A percentile compares a stretch with the other conserved stretches of the same genome.
phyloP scores from a whole-genome alignment of 129 eudicot genomes.

The Flaveria brownii region DNA sequence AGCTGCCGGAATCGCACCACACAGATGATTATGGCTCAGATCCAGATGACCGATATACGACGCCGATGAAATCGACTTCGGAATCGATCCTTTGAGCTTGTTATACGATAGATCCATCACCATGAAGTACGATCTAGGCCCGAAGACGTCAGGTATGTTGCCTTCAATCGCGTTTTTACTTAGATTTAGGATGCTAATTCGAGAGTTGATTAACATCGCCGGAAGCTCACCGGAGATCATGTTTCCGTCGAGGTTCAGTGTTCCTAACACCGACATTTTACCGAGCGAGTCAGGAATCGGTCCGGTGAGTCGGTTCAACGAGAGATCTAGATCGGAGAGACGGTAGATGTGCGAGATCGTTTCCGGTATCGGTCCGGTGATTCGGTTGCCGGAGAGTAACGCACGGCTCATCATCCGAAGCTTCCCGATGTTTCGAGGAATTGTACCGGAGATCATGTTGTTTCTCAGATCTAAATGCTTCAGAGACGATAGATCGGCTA shows the following conservation, averaged over 20 bases:
- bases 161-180: slow-evolving; percentile 77
- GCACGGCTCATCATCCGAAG: slow-evolving; percentile 82
- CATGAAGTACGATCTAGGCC: slow-evolving; percentile 76
- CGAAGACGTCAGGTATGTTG: slow-evolving; percentile 71
- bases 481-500: slow-evolving; percentile 46
- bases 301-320: slow-evolving; percentile 64
- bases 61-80: slow-evolving; percentile 68
- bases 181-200: slow-evolving; percentile 62
- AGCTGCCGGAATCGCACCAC: slow-evolving; percentile 73
- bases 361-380: slow-evolving; percentile 56
- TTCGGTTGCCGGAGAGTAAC: slow-evolving; percentile 50
- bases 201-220: slow-evolving; percentile 50
- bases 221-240: slow-evolving; percentile 60
- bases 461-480: slow-evolving; percentile 84
- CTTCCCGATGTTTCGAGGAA: slow-evolving; percentile 67
- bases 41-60: slow-evolving; percentile 77
- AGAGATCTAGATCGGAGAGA: slow-evolving; percentile 73
- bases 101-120: slow-evolving; percentile 74
- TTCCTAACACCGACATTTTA: slow-evolving; percentile 74
- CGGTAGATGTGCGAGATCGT: slow-evolving; percentile 67
- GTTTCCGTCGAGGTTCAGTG: slow-evolving; percentile 75
- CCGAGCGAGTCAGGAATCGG: slow-evolving; percentile 61
- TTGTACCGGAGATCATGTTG: slow-evolving; percentile 53
- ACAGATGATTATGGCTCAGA: slow-evolving; percentile 77
- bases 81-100: slow-evolving; percentile 58